These are phyloP conservation scores for Talaromyces stipitatus DNA, from an alignment of 495 filamentous ascomycete genomes.

Conservation along the genomic window DNA sequence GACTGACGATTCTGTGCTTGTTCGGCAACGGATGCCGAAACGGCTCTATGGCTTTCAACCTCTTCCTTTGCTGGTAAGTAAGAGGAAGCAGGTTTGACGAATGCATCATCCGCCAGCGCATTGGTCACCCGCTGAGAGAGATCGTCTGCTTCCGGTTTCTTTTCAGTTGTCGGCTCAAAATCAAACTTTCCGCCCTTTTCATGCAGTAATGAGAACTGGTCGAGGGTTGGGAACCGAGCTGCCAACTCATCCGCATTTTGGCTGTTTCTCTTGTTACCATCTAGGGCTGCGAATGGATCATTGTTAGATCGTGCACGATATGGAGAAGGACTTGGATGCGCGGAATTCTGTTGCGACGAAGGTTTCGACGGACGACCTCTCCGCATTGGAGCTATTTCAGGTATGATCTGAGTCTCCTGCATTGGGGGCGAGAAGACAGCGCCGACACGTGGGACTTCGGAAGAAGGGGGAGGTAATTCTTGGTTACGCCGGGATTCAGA, in stretches of 20 bases:
- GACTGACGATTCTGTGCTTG: conserved; percentile 9
- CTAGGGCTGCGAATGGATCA: conserved; percentile 87
- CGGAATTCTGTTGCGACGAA: conserved; percentile 28
- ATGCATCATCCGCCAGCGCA: conserved; percentile 84
- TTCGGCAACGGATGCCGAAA: conserved; percentile 19
- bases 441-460: conserved; percentile 55
- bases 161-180: conserved; percentile 56
- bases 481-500: conserved; percentile 57
- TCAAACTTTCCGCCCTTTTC: conserved; percentile 82
- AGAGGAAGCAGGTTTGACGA: conserved; percentile 44
- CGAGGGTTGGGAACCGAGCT: conserved; percentile 78
- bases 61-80: conserved; percentile 19
- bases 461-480: conserved; percentile 48
- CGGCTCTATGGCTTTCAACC: conserved; percentile 18
- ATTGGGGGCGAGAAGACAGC: conserved; percentile 59
- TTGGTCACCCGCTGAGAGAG: conserved; percentile 71
- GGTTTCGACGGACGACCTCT: conserved; percentile 69
- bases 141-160: conserved; percentile 47
- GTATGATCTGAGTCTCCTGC: conserved; percentile 63
- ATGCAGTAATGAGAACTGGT: conserved; percentile 87
- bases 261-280: conserved; percentile 47
- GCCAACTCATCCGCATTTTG: conserved; percentile 69
- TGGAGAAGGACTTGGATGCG: conserved; percentile 69
- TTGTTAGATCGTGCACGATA: conserved; percentile 52
- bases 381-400: conserved; percentile 92